Evolutionary conservation across 768 basidiomycete species (phyloP).

Genomic region (Scleroderma bovista): DNA sequence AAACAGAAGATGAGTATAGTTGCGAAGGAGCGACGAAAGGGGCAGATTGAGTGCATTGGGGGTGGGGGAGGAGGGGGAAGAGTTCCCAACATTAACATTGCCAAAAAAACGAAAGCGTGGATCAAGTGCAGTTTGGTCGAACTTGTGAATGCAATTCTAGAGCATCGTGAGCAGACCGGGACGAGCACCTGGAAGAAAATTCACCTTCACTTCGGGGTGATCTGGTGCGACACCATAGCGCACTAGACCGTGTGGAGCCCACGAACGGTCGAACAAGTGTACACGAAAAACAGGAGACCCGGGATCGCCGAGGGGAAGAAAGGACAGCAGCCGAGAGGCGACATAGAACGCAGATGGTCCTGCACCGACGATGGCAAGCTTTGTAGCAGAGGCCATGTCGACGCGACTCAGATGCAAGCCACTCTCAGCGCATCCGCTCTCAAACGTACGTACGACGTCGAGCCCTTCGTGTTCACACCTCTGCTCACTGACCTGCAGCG

Average conservation of each 20-base stretch:
- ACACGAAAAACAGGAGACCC: conserved; percentile 44
- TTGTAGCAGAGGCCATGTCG: conserved; percentile 35
- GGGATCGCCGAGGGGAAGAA: conserved; percentile 36
- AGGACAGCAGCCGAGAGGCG: conserved; percentile 76
- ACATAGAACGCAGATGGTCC: conserved; percentile 98
- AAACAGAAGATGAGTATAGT: conserved; percentile 85
- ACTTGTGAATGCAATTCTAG: conserved; percentile 96
- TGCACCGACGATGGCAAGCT: conserved; percentile 87
- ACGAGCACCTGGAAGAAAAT: conserved; percentile 2
- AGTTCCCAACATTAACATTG: conserved; percentile 62
- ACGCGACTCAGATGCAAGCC: conserved; percentile 51
- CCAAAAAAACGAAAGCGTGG: conserved; percentile 86
- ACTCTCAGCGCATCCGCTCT: conserved; percentile 55
- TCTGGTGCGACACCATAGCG: conserved; percentile 97
- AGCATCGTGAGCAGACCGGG: conserved; percentile 7
- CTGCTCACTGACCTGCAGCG: conserved; percentile 39
- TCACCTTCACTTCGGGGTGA: conserved; percentile 94
- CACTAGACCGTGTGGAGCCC: conserved; percentile 92
- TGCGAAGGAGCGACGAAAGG: conserved; percentile 50
- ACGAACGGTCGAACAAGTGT: conserved; percentile 88
- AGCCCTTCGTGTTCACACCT: conserved; percentile 5
- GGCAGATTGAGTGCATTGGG: conserved; percentile 54
- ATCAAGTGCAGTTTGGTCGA: conserved; percentile 77
- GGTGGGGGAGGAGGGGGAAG: conserved; percentile 32
- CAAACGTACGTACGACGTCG: conserved; percentile 39